Conservation (phyloP, 2,329 filamentous ascomycete species). For the Mariannaea elegans region DNA sequence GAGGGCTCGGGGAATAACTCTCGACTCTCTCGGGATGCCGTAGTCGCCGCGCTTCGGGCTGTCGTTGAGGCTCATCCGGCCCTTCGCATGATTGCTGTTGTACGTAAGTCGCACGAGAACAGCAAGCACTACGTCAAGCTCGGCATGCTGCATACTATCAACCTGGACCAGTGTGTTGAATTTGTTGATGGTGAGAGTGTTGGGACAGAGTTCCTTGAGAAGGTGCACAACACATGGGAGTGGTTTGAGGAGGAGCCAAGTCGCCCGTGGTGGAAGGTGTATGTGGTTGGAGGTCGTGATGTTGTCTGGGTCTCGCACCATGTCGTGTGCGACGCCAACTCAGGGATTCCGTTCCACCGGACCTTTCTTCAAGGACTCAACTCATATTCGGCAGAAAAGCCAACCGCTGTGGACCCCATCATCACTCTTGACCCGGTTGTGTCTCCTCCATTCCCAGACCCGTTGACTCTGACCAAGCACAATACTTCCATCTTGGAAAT, state of each 20-base stretch:
- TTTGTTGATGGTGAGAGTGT: slow-evolving; percentile 14
- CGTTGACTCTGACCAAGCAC: slow-evolving; percentile 1
- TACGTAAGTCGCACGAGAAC: slow-evolving; percentile 6
- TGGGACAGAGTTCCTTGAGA: slow-evolving; percentile 15
- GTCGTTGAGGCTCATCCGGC: slow-evolving; percentile 28
- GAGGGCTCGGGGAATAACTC: background rate
- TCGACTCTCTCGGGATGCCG: background rate
- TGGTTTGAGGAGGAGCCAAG: slow-evolving; percentile 16
- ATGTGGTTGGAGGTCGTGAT: slow-evolving; percentile 22
- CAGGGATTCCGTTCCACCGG: slow-evolving; percentile 24
- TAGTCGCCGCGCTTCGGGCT: slow-evolving; percentile 28
- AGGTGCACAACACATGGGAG: slow-evolving; percentile 23
- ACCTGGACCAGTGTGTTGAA: slow-evolving; percentile 22
- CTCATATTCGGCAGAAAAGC: background rate
- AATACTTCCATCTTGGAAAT: slow-evolving; percentile 11
- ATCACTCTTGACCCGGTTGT: background rate
- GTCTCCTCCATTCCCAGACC: slow-evolving; percentile 2
- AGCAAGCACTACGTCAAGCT: slow-evolving; percentile 17
- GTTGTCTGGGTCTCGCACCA: slow-evolving; percentile 26
- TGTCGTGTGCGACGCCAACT: slow-evolving; percentile 19
- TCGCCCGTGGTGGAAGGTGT: slow-evolving; percentile 22
- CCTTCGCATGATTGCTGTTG: slow-evolving; percentile 25
- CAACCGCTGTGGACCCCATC: background rate
- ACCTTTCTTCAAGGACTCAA: slow-evolving; percentile 23
- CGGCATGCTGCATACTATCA: slow-evolving; percentile 13